Evolutionary conservation across 441 rosid species (phyloP), one percentile per base, ranked within the genome.

Genomic region (Gossypium lobatum): DNA sequence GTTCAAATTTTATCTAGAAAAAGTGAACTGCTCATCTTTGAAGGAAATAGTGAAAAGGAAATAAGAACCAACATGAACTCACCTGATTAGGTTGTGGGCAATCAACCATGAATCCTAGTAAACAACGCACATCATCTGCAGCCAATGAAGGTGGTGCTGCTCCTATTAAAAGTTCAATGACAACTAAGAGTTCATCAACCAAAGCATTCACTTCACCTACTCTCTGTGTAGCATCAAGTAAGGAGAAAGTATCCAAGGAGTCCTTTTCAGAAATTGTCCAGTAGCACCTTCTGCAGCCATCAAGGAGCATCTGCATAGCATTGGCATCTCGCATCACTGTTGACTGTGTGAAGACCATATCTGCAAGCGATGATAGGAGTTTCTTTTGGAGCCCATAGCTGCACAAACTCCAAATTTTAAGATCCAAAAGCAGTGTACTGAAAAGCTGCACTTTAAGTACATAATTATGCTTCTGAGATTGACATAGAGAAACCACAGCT

Each of bases 71-170:
- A 28, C 42, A 31, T 3, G 53, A 76, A 18, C 62, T 74, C 80
- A 93, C 99, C 97, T 92, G 99, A 83, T 93, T 93, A 77, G 95
- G 91, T 76, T 96, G 99, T 80, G 97, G 97, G 78, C 99, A 93
- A 78, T 96, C 99, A 77, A 90, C 91, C 83, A 93, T 79, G 85
- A 96, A 96, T 68, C 97, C 93, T 84, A 96, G 97, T 78, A 96
- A 85, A 79, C 92, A 75, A 63, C 87, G 85, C 70, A 91, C 86
- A 80, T 96, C 98, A 85, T 87, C 95, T 60, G 81, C 85, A 75
- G 93, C 96, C 76, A 82, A 74, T 63, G 95, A 84, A 76, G 98
- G 86, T 68, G 97, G 78, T 25, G 98, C 97, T 68, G 92, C 95
- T 82, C 90, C 97, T 74, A 96, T 85, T 68, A 96, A 79, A 90